phyloP scores from a whole-genome alignment of 2,329 filamentous ascomycete genomes.

The Teratosphaeriaceae sp. region DNA sequence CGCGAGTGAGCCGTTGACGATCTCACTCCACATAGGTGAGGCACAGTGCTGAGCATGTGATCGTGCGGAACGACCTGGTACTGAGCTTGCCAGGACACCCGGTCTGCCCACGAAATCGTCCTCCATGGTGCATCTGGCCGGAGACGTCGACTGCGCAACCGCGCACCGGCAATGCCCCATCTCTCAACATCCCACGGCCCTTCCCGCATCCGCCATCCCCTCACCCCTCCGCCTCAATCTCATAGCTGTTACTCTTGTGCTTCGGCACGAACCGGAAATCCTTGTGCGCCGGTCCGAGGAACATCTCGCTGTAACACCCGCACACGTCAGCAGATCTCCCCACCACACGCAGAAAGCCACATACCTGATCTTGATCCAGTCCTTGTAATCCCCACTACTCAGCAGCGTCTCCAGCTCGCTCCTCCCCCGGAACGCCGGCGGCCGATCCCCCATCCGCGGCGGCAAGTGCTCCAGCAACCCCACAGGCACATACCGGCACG shows the following conservation, averaged over 20 bases:
- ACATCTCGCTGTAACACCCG: constrained; percentile 73
- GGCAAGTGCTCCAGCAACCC: constrained; percentile 84
- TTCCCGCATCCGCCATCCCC: too few relatives aligned
- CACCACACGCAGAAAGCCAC: constrained; percentile 27
- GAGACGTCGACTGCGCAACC: too few relatives aligned
- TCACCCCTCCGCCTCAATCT: constrained; percentile 65
- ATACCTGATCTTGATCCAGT: constrained; percentile 98
- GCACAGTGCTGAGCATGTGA: too few relatives aligned
- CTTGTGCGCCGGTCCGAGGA: constrained; percentile 80
- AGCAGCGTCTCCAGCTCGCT: constrained; percentile 93
- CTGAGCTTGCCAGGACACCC: too few relatives aligned
- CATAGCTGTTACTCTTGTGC: constrained; percentile 91
- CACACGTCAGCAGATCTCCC: constrained; percentile 3
- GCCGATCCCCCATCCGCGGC: constrained; percentile 80
- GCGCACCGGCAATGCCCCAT: too few relatives aligned
- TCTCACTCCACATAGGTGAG: too few relatives aligned
- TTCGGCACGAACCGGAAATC: constrained; percentile 95
- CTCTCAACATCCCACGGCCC: too few relatives aligned
- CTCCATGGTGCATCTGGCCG: too few relatives aligned
- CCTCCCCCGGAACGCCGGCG: constrained; percentile 74
- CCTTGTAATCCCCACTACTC: constrained; percentile 83
- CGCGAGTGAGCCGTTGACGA: too few relatives aligned
- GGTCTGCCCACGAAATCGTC: too few relatives aligned
- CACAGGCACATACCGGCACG: constrained; percentile 83
- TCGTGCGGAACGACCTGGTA: too few relatives aligned